phyloP scores from a whole-genome alignment of 1,284 basidiomycete genomes.

The Calocybe gambosa region DNA sequence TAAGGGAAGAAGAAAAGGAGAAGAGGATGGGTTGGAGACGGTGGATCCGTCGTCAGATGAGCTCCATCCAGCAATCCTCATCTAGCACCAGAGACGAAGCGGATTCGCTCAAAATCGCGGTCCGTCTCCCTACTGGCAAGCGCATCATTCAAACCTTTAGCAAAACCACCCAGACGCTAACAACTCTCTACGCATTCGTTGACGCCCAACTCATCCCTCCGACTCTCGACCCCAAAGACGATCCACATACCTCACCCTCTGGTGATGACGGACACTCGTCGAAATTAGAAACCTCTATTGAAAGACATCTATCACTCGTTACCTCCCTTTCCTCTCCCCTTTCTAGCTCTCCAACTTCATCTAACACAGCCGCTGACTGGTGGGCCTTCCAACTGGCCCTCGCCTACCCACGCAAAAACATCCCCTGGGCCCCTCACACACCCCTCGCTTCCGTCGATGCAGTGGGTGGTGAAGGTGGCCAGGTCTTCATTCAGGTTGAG shows the following conservation, averaged over 20 bases:
- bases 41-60: constrained; percentile 38
- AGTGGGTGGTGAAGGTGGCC: constrained; percentile 59
- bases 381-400: constrained; percentile 70
- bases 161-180: constrained; percentile 44
- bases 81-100: constrained; percentile 21
- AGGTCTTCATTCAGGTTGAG: constrained; percentile 76
- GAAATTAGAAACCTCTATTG: constrained; percentile 34
- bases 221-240: constrained; percentile 28
- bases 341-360: no score
- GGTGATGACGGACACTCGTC: constrained; percentile 18
- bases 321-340: no score
- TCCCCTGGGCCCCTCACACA: constrained; percentile 43
- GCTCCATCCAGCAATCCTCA: constrained; percentile 25
- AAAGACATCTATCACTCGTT: constrained; percentile 40
- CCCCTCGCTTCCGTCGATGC: constrained; percentile 45
- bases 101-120: constrained; percentile 47
- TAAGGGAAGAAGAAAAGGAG: constrained; percentile 30
- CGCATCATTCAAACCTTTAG: constrained; percentile 56
- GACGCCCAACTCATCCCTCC: constrained; percentile 45
- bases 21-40: constrained; percentile 45
- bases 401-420: constrained; percentile 65
- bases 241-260: constrained; percentile 36
- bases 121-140: constrained; percentile 62
- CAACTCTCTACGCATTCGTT: constrained; percentile 64
- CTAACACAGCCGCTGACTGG: constrained; percentile 37